These are phyloP conservation scores for Penicillium sp. DNA, from an alignment of 2,329 filamentous ascomycete genomes.

Conservation along the genomic window DNA sequence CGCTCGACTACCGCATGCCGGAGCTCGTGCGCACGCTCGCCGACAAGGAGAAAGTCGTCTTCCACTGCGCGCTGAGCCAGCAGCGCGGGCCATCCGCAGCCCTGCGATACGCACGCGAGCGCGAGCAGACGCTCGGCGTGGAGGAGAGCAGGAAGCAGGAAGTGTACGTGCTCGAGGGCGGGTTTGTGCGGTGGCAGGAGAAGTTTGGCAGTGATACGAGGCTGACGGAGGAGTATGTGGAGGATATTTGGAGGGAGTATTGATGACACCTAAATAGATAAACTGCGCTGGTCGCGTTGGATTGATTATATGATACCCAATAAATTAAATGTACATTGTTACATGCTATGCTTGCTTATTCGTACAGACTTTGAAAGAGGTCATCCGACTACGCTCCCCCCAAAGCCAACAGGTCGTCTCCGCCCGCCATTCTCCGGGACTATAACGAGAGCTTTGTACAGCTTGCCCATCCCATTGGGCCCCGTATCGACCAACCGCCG, in stretches of 20 bases:
- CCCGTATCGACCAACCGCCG: conserved; percentile 78
- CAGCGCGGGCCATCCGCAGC: conserved; percentile 84
- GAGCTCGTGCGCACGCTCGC: conserved; percentile 75
- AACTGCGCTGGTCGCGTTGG: neutral
- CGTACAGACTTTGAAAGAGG: no score
- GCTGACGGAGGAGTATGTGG: conserved; percentile 78
- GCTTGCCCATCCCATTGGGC: conserved; percentile 82
- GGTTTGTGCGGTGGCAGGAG: conserved; percentile 89
- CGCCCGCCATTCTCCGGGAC: conserved; percentile 72
- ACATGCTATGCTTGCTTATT: no score
- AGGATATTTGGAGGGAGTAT: conserved; percentile 73
- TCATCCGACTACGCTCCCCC: conserved; percentile 54
- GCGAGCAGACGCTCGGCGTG: conserved; percentile 50
- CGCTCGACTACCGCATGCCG: conserved; percentile 72
- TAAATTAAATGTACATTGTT: neutral
- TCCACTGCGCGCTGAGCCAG: conserved; percentile 91
- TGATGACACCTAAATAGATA: conserved; percentile 16
- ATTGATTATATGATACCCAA: conserved; percentile 1
- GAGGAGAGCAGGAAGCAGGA: conserved; percentile 55
- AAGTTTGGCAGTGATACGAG: conserved; percentile 68
- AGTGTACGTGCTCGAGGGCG: conserved; percentile 75
- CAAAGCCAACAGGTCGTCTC: conserved; percentile 85
- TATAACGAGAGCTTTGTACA: conserved; percentile 92
- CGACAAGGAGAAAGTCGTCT: conserved; percentile 79
- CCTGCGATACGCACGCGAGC: conserved; percentile 65